Conservation (phyloP, 2,329 filamentous ascomycete species). For the Trichoderma cornu-damae region DNA sequence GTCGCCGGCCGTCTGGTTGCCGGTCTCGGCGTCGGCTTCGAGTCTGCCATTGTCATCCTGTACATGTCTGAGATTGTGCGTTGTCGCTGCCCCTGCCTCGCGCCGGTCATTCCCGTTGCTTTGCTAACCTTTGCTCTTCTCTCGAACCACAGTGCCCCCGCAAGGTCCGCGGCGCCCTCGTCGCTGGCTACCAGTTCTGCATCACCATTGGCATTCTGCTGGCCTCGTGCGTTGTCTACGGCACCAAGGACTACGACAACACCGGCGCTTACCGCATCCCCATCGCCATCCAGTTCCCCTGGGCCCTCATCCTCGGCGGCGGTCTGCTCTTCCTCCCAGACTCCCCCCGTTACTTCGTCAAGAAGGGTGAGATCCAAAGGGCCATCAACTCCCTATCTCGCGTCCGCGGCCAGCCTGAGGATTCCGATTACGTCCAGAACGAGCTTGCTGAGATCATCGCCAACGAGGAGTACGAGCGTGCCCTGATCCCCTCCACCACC, state of each 20-base stretch:
- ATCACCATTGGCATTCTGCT: conserved; percentile 75
- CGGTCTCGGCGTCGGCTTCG: conserved; percentile 74
- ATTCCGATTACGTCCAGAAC: conserved; percentile 69
- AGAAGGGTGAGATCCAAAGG: conserved; percentile 62
- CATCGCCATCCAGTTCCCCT: conserved; percentile 73
- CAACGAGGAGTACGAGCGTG: conserved; percentile 81
- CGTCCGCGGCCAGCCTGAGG: conserved; percentile 67
- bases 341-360: conserved; percentile 80
- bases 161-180: conserved; percentile 71
- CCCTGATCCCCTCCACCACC: conserved; percentile 58
- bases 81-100: conserved; percentile 16
- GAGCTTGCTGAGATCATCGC: conserved; percentile 83
- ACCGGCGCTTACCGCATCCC: conserved; percentile 73
- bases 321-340: conserved; percentile 77
- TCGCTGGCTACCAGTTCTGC: conserved; percentile 80
- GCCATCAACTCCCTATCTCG: conserved; percentile 59
- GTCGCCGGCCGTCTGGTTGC: conserved; percentile 70
- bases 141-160: conserved; percentile 47
- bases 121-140: not conserved
- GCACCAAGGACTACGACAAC: conserved; percentile 55
- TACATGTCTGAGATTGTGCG: conserved; percentile 80
- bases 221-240: conserved; percentile 70
- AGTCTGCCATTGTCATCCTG: conserved; percentile 72
- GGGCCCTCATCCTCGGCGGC: conserved; percentile 67
- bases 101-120: not conserved